phyloP scores from a whole-genome alignment of 257 asterid genomes.

The Solanum rostratum region DNA sequence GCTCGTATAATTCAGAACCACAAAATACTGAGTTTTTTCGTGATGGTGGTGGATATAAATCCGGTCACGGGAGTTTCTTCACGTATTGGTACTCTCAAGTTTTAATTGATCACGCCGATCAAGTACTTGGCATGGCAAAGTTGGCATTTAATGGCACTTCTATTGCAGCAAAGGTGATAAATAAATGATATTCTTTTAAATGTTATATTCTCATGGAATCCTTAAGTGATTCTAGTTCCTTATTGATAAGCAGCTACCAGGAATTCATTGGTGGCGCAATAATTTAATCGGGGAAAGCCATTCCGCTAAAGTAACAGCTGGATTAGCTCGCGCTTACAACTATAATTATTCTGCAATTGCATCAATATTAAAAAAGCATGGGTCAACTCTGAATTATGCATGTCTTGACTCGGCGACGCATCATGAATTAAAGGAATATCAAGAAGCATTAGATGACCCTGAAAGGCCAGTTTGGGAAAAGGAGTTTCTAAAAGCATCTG shows the following conservation, averaged over 20 bases:
- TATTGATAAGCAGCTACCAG: constrained; percentile 39
- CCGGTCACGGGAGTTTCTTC: constrained; percentile 52
- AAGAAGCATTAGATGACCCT: constrained; percentile 69
- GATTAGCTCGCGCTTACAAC: no score
- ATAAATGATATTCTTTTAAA: background rate
- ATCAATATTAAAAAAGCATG: constrained; percentile 49
- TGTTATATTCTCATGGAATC: background rate
- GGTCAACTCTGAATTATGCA: constrained; percentile 46
- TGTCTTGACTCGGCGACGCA: no score
- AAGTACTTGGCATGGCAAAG: constrained; percentile 37
- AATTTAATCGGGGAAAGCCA: constrained; percentile 81
- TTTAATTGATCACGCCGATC: constrained; percentile 55
- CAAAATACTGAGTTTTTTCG: no score
- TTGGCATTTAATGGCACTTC: constrained; percentile 50
- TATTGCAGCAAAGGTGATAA: constrained; percentile 42
- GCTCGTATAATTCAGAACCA: constrained; percentile 44
- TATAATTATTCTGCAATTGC: constrained; percentile 51
- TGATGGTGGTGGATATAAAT: constrained; percentile 52
- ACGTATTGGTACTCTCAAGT: constrained; percentile 48
- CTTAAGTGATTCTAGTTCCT: no score
- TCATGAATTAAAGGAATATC: no score
- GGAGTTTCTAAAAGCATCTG: no score
- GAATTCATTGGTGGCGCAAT: constrained; percentile 87
- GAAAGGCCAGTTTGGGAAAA: no score
- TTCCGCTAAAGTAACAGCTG: constrained; percentile 76